Evolutionary conservation across 1,284 basidiomycete genomes (phyloP).

Genomic region (Golubevia pallescens): DNA sequence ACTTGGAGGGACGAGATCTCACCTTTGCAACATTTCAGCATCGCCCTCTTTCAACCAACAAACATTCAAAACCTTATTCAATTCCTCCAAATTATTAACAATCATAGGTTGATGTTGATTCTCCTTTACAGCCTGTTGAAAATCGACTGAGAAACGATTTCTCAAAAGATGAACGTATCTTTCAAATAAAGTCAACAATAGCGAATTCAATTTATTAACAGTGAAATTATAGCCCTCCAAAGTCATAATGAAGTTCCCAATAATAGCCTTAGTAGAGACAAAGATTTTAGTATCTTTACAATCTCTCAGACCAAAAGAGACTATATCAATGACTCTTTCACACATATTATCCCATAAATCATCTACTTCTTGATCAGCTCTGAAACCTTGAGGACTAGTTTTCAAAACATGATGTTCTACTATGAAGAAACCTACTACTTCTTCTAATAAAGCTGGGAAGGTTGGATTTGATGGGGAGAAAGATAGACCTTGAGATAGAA

Average conservation of each 20-base stretch:
- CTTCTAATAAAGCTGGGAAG: constrained; percentile 68
- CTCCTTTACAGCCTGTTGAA: constrained; percentile 70
- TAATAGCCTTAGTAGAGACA: constrained; percentile 80
- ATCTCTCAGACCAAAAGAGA: constrained; percentile 76
- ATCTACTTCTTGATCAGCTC: constrained; percentile 87
- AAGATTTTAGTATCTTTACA: constrained; percentile 84
- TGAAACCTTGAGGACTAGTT: constrained; percentile 77
- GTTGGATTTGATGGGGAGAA: constrained; percentile 60
- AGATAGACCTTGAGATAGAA: constrained; percentile 73
- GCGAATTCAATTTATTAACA: constrained; percentile 79
- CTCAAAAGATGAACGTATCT: constrained; percentile 85
- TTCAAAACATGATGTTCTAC: constrained; percentile 91
- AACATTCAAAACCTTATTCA: constrained; percentile 77
- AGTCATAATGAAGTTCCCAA: constrained; percentile 88
- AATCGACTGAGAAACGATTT: constrained; percentile 77
- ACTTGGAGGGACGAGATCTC: constrained; percentile 37
- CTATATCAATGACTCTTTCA: constrained; percentile 76
- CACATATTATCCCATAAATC: constrained; percentile 94
- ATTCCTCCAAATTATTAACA: constrained; percentile 75
- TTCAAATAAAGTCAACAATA: constrained; percentile 87
- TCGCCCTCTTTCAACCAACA: constrained; percentile 78
- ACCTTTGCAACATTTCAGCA: constrained; percentile 58
- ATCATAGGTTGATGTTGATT: constrained; percentile 94
- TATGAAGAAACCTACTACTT: constrained; percentile 98
- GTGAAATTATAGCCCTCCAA: constrained; percentile 83